Percentiles rank a stretch among this genome's conserved stretches.
These are phyloP conservation scores for Phytopythium oedochilum DNA, from an alignment of 352 stramenopile species.

Conservation along the genomic window DNA sequence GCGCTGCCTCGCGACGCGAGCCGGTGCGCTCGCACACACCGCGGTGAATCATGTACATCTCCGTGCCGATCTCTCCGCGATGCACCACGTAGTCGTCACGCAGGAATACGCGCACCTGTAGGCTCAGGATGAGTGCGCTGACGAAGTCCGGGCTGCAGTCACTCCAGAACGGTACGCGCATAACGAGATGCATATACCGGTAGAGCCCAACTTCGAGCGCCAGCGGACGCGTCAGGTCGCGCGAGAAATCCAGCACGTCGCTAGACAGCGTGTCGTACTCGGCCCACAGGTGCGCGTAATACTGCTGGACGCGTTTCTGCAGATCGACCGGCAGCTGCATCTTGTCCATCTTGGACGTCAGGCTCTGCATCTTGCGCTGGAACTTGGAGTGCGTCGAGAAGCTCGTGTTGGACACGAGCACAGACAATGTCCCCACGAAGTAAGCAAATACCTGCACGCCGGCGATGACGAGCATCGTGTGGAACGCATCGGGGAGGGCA, in stretches of 20 bases:
- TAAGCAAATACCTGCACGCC: neutral
- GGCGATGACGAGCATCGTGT: neutral
- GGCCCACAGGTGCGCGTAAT: slow-evolving; percentile 31
- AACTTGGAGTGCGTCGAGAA: slow-evolving; percentile 1
- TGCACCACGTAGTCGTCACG: slow-evolving; percentile 23
- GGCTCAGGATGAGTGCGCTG: slow-evolving; percentile 10
- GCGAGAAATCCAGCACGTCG: slow-evolving; percentile 10
- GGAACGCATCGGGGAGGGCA: neutral
- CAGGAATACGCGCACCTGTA: slow-evolving; percentile 20
- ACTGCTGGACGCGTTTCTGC: slow-evolving; percentile 36
- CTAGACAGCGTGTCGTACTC: slow-evolving; percentile 28
- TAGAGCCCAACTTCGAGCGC: slow-evolving; percentile 23
- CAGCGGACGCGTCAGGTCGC: slow-evolving; percentile 19
- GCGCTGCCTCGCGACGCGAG: neutral
- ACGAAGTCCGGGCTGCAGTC: slow-evolving; percentile 21
- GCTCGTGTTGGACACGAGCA: neutral
- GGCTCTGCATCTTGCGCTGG: slow-evolving; percentile 20
- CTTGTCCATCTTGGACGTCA: slow-evolving; percentile 25
- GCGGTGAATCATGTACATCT: slow-evolving; percentile 30
- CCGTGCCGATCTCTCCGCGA: slow-evolving; percentile 15
- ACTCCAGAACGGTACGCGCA: slow-evolving; percentile 11
- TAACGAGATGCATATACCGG: slow-evolving; percentile 9
- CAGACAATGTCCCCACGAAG: neutral
- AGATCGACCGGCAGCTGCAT: slow-evolving; percentile 23
- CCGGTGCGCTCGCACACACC: slow-evolving; percentile 16